phyloP scores from a whole-genome alignment of 768 basidiomycete genomes.

The Roridomyces roridus region DNA sequence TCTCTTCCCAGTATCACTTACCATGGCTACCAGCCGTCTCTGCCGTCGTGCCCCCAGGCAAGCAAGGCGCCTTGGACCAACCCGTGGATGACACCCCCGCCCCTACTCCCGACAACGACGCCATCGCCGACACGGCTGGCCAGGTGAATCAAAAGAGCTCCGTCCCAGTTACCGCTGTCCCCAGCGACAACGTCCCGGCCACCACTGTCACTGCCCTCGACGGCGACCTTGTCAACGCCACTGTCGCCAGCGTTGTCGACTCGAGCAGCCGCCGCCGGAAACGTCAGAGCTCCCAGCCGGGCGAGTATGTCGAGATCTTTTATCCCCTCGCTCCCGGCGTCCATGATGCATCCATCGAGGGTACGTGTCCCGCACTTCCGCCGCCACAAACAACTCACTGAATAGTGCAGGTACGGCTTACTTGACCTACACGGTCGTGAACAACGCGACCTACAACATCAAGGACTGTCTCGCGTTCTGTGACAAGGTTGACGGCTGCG shows the following conservation, averaged over 20 bases:
- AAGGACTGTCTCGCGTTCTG: conserved; percentile 42
- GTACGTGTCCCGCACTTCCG: too few species aligned
- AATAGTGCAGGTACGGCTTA: too few species aligned
- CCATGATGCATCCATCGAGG: conserved; percentile 47
- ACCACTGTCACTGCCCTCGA: conserved; percentile 52
- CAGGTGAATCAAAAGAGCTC: conserved; percentile 16
- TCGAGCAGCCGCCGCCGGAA: conserved; percentile 13
- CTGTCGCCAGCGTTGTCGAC: conserved; percentile 20
- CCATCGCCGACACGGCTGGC: conserved; percentile 9
- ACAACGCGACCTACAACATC: conserved; percentile 51
- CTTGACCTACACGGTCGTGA: conserved; percentile 50
- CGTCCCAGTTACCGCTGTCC: conserved; percentile 6
- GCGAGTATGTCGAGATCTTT: conserved; percentile 42
- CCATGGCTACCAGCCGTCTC: conserved; percentile 18
- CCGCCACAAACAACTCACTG: too few species aligned
- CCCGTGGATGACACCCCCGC: conserved; percentile 27
- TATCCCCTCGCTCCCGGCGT: conserved; percentile 40
- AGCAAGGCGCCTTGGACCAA: conserved; percentile 20
- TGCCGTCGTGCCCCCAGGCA: conserved; percentile 32
- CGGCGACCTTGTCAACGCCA: conserved; percentile 39
- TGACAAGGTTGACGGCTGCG: conserved; percentile 40
- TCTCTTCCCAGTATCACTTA: too few species aligned
- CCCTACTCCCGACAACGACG: conserved; percentile 12
- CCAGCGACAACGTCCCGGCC: conserved; percentile 2
- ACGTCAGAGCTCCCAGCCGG: conserved; percentile 26